Percentiles rank a stretch among this genome's conserved stretches.
Conservation (phyloP, 768 basidiomycete genomes). For the Pholiota microspora region DNA sequence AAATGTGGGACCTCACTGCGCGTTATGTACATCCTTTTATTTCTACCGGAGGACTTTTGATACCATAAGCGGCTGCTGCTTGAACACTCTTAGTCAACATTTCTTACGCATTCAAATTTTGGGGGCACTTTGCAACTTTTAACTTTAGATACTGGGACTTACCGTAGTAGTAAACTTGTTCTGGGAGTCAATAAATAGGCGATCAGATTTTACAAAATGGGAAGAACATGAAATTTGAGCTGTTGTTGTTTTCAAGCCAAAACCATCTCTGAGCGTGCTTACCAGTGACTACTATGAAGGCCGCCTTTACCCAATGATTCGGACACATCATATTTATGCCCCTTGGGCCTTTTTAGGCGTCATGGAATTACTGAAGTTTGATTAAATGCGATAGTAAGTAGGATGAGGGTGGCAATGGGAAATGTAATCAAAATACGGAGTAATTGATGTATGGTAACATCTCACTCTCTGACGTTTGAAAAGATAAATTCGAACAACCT, state of each 20-base stretch:
- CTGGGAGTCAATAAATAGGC: slow-evolving; percentile 11
- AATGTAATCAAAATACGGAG: too few species aligned
- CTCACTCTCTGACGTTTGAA: too few species aligned
- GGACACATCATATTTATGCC: neutral
- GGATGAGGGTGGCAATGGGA: too few species aligned
- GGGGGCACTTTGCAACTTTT: slow-evolving; percentile 3
- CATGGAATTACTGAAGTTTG: neutral
- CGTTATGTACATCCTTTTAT: neutral
- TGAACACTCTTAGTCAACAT: slow-evolving; percentile 5
- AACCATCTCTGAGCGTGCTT: neutral
- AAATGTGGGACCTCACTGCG: neutral
- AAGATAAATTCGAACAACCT: too few species aligned
- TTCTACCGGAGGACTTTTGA: neutral
- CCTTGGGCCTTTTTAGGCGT: neutral
- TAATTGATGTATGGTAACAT: too few species aligned
- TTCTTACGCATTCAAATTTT: slow-evolving; percentile 4
- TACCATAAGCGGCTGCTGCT: slow-evolving; percentile 4
- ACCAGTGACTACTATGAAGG: too few species aligned
- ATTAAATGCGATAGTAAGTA: neutral
- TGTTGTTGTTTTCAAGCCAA: neutral
- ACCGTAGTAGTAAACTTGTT: slow-evolving; percentile 14
- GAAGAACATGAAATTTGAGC: neutral
- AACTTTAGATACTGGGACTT: slow-evolving; percentile 14
- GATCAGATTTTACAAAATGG: neutral
- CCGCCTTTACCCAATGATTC: neutral